These are phyloP conservation scores for Knoxia roxburghii DNA, from an alignment of 257 asterid genomes.

Conservation along the genomic window DNA sequence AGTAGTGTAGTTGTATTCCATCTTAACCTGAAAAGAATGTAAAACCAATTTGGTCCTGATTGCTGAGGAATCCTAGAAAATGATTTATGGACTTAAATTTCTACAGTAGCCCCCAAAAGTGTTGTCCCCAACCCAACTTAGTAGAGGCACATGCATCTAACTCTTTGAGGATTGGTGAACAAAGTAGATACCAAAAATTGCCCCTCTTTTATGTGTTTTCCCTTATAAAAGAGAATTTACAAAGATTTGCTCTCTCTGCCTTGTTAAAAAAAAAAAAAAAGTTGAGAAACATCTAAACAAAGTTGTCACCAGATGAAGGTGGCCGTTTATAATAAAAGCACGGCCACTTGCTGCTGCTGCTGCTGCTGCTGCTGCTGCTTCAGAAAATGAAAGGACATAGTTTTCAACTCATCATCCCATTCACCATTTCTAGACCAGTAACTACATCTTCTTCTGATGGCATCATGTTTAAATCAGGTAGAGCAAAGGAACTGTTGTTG, in stretches of 20 bases:
- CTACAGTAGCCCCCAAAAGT: constrained; percentile 15
- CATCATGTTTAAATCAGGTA: constrained; percentile 36
- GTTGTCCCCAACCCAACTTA: no score
- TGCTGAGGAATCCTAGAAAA: neutral
- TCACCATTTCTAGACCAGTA: constrained; percentile 1
- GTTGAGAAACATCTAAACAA: no score
- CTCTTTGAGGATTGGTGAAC: neutral
- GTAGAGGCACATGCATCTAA: no score
- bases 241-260: neutral
- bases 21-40: neutral
- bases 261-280: no score
- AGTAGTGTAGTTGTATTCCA: no score
- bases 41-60: neutral
- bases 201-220: neutral
- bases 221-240: constrained; percentile 16
- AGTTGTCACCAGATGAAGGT: no score
- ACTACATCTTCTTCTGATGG: constrained; percentile 30
- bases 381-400: neutral
- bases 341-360: constrained; percentile 11
- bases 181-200: neutral
- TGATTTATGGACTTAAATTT: constrained; percentile 2
- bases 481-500: constrained; percentile 22
- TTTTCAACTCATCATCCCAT: constrained; percentile 14
- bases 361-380: no score
- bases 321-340: neutral